Conservation (phyloP, 257 asterid genomes). For the Paulownia fortunei region DNA sequence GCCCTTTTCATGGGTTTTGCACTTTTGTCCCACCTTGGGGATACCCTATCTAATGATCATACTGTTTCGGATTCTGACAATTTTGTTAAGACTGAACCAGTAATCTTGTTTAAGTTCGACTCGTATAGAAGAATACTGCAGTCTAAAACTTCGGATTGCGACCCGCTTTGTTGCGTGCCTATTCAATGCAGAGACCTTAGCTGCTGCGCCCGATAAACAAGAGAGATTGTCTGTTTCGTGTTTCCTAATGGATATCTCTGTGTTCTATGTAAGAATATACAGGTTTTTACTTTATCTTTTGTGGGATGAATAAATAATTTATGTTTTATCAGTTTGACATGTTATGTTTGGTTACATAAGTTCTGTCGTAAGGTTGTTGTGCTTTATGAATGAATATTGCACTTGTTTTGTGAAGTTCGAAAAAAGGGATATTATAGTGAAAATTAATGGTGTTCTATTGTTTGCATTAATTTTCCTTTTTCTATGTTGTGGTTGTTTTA, state of each 20-base stretch:
- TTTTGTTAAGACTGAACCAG: neutral
- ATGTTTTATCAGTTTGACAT: neutral
- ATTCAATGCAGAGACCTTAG: neutral
- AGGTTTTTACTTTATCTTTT: neutral
- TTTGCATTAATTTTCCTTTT: neutral
- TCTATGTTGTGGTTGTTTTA: too few species aligned
- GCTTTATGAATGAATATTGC: neutral
- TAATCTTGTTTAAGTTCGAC: neutral
- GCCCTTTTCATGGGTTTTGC: neutral
- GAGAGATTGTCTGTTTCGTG: too few species aligned
- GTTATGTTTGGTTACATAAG: neutral
- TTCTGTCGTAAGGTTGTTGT: neutral
- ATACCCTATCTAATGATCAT: neutral
- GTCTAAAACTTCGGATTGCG: too few species aligned
- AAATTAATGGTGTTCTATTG: too few species aligned
- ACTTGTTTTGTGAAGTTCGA: neutral
- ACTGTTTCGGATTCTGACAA: neutral
- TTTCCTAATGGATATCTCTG: neutral
- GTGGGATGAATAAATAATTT: neutral
- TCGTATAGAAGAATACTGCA: neutral
- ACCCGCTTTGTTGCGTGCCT: neutral
- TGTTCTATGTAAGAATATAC: neutral
- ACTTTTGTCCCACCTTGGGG: neutral
- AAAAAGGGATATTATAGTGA: neutral
- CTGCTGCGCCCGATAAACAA: neutral